phyloP scores from a whole-genome alignment of 2,329 filamentous ascomycete species.

The Fusarium odoratissimum region DNA sequence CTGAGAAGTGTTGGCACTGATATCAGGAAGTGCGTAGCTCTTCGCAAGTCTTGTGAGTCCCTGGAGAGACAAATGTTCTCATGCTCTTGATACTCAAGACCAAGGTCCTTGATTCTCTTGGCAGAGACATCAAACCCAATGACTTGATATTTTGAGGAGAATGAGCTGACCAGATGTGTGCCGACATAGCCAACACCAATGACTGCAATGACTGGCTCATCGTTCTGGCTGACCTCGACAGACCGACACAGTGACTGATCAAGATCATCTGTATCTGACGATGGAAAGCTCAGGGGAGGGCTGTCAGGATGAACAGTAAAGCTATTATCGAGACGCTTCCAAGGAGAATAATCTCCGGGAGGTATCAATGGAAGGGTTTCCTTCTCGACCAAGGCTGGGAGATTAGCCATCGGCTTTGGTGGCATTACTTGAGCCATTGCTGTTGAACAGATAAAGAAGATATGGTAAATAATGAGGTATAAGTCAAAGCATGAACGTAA shows the following conservation, averaged over 20 bases:
- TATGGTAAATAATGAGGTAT: neutral
- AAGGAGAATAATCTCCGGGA: slow-evolving; percentile 10
- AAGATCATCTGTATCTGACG: neutral
- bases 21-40: slow-evolving; percentile 63
- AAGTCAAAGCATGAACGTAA: neutral
- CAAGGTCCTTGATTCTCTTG: slow-evolving; percentile 50
- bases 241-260: neutral
- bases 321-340: slow-evolving; percentile 10
- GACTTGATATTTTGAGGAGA: slow-evolving; percentile 54
- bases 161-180: slow-evolving; percentile 57
- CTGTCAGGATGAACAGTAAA: slow-evolving; percentile 23
- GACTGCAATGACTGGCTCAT: slow-evolving; percentile 55
- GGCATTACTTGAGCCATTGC: slow-evolving; percentile 15
- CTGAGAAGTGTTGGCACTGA: slow-evolving; percentile 62
- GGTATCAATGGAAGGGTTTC: neutral
- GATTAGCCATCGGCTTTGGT: neutral
- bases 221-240: neutral
- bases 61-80: slow-evolving; percentile 48
- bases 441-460: neutral
- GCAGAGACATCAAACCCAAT: slow-evolving; percentile 61
- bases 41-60: slow-evolving; percentile 49
- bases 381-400: neutral
- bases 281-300: slow-evolving; percentile 19
- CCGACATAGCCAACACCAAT: slow-evolving; percentile 66
- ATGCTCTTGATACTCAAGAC: slow-evolving; percentile 36